These are phyloP conservation scores for Singerocomus inundabilis DNA, from an alignment of 1,284 basidiomycete species.

Conservation along the genomic window DNA sequence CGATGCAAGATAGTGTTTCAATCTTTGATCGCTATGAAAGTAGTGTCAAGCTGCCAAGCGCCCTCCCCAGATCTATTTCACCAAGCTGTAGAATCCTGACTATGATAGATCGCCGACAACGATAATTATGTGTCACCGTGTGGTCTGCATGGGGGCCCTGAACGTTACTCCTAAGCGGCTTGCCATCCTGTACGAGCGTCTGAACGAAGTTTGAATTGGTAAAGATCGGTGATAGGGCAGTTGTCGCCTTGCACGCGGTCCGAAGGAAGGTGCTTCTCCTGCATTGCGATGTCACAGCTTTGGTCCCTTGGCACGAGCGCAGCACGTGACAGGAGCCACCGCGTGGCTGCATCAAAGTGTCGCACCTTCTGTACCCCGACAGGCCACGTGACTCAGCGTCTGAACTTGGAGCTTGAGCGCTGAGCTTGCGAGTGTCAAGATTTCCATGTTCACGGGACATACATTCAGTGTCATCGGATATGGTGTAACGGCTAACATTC, in stretches of 20 bases:
- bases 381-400: neutral
- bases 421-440: neutral
- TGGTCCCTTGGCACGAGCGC: neutral
- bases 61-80: constrained; percentile 10
- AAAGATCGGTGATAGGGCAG: neutral
- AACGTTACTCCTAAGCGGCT: neutral
- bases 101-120: neutral
- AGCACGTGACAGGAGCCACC: neutral
- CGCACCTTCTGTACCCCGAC: neutral
- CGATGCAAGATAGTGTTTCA: neutral
- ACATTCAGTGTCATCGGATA: constrained; percentile 43
- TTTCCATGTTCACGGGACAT: neutral
- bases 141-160: neutral
- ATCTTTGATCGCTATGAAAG: constrained; percentile 1
- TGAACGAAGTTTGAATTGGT: neutral
- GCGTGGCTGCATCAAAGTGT: neutral
- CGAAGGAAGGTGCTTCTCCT: neutral
- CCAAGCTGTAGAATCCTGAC: constrained; percentile 29
- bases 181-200: constrained; percentile 32
- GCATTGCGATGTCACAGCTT: neutral
- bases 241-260: neutral
- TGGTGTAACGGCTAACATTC: constrained; percentile 75
- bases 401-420: neutral
- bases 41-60: neutral
- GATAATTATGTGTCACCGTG: neutral